Conservation (phyloP, 345 rosid genomes). For the Rubroshorea leprosula region DNA sequence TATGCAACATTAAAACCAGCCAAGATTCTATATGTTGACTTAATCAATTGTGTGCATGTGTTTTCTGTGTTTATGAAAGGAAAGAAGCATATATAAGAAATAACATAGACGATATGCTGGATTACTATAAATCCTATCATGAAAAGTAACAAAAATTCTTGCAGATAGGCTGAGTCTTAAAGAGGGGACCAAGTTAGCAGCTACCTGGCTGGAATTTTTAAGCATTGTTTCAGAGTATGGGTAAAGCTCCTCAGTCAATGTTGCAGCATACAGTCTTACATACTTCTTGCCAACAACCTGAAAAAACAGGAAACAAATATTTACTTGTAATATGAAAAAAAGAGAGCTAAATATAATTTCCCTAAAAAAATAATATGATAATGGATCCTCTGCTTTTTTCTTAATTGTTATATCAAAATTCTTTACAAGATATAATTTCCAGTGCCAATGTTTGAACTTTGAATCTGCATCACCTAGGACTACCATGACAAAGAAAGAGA, state of each 20-base stretch:
- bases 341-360: constrained; percentile 5
- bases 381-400: neutral
- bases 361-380: neutral
- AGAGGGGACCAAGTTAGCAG: neutral
- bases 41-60: no score
- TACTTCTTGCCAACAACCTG: constrained; percentile 96
- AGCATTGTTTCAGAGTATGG: constrained; percentile 87
- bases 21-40: no score
- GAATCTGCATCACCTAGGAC: neutral
- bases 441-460: neutral
- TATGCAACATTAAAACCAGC: no score
- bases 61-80: no score
- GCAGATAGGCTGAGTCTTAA: neutral
- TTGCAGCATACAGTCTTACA: constrained; percentile 72
- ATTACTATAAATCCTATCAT: no score
- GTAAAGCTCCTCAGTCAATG: constrained; percentile 68
- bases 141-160: neutral
- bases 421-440: neutral
- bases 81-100: no score
- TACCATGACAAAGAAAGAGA: neutral
- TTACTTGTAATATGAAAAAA: constrained; percentile 12
- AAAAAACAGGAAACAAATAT: constrained; percentile 14
- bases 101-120: neutral
- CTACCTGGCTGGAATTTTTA: constrained; percentile 89
- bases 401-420: no score